Evolutionary conservation across 2,329 filamentous ascomycete genomes (phyloP).

Genomic region (Paecilomyces niveus): DNA sequence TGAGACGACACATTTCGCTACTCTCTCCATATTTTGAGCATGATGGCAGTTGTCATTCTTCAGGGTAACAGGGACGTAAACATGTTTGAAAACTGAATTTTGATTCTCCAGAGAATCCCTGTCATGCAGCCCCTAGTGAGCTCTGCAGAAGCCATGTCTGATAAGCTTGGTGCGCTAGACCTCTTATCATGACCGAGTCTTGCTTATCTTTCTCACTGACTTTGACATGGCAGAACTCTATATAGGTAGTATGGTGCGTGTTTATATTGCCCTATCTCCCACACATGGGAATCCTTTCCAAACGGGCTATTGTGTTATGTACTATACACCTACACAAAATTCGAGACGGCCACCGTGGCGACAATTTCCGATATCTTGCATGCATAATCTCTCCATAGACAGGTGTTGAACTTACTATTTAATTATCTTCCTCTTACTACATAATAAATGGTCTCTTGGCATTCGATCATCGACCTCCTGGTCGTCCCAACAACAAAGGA

Average conservation of each 20-base stretch:
- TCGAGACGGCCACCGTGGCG: not conserved
- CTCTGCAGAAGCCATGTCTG: not conserved
- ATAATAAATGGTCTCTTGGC: conserved; percentile 1
- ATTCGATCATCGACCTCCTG: not conserved
- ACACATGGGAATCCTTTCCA: not conserved
- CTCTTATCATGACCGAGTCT: not conserved
- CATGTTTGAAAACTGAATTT: not conserved
- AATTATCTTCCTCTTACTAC: not conserved
- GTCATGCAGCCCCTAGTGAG: not conserved
- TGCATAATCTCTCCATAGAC: not conserved
- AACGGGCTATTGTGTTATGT: not conserved
- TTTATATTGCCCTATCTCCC: not conserved
- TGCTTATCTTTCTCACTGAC: not conserved
- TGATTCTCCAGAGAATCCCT: not conserved
- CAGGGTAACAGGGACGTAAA: not conserved
- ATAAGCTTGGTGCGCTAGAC: not conserved
- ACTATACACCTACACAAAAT: not conserved
- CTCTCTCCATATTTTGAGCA: not conserved
- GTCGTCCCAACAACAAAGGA: conserved; percentile 4
- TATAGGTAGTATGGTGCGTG: not conserved
- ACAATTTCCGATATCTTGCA: not conserved
- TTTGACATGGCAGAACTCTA: not conserved
- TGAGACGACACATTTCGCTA: not conserved
- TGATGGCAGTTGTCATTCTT: not conserved
- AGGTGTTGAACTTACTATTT: not conserved